These are phyloP conservation scores for Naganishia friedmannii DNA, from an alignment of 768 basidiomycete genomes.

Conservation along the genomic window DNA sequence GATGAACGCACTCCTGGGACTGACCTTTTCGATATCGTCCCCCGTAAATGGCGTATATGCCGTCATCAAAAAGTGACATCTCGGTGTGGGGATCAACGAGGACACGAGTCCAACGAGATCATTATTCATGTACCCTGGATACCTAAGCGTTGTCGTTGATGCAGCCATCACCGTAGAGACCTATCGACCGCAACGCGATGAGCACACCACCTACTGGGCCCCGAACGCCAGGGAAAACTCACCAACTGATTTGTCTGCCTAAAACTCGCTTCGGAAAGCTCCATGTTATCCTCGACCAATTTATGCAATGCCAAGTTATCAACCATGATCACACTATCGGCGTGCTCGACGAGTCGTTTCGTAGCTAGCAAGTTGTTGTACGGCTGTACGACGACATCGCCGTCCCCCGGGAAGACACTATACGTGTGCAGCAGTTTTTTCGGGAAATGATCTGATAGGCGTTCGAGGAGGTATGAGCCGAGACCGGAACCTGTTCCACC, in stretches of 20 bases:
- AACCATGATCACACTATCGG: conserved; percentile 93
- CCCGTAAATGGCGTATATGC: conserved; percentile 98
- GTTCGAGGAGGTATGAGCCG: conserved; percentile 94
- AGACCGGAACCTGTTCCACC: conserved; percentile 98
- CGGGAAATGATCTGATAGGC: conserved; percentile 94
- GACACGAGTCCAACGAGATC: conserved; percentile 96
- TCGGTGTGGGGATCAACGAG: conserved; percentile 90
- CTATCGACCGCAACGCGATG: conserved; percentile 54
- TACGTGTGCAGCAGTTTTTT: conserved; percentile 99
- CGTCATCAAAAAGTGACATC: conserved; percentile 98
- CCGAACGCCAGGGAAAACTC: conserved; percentile 11
- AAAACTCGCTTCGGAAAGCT: conserved; percentile 63
- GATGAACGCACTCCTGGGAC: conserved; percentile 31
- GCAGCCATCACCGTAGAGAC: conserved; percentile 97
- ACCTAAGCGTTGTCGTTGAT: conserved; percentile 91
- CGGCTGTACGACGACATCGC: conserved; percentile 96
- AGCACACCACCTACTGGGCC: not conserved
- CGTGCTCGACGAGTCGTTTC: conserved; percentile 90
- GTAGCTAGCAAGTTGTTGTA: conserved; percentile 93
- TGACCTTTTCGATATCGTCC: conserved; percentile 90
- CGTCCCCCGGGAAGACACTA: conserved; percentile 88
- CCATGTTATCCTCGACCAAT: conserved; percentile 87
- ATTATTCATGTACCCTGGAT: conserved; percentile 99
- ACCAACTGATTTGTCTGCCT: conserved; percentile 53
- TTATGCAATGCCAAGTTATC: conserved; percentile 91